phyloP scores from a whole-genome alignment of 495 filamentous ascomycete species.

The Daldinia childiae region DNA sequence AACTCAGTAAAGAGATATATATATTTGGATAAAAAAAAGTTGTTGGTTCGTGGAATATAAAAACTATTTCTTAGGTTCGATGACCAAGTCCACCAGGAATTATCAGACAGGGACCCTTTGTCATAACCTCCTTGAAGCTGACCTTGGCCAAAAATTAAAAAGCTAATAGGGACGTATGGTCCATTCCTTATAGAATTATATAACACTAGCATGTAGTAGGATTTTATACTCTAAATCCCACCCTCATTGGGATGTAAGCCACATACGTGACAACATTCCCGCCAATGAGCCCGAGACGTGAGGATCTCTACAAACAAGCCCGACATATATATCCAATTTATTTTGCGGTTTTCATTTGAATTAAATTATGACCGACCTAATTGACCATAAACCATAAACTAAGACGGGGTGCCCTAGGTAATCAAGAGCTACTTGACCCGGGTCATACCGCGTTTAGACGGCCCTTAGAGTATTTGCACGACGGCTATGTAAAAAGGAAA shows the following conservation, averaged over 20 bases:
- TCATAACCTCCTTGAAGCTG: neutral
- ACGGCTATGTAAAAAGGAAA: slow-evolving; percentile 1
- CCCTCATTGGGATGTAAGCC: neutral
- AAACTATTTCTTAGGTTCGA: neutral
- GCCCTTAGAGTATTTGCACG: no score
- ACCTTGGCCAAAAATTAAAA: neutral
- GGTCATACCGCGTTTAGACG: neutral
- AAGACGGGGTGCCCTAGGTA: neutral
- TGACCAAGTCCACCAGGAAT: neutral
- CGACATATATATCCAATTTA: neutral
- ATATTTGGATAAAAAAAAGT: neutral
- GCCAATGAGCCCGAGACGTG: neutral
- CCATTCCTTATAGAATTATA: neutral
- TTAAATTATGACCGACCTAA: neutral
- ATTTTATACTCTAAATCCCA: neutral
- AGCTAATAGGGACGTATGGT: neutral
- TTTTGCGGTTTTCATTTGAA: neutral
- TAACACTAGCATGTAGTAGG: neutral
- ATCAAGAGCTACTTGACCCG: slow-evolving; percentile 13
- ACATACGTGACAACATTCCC: neutral
- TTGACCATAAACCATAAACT: neutral
- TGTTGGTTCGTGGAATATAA: neutral
- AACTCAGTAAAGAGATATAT: neutral
- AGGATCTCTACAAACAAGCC: neutral
- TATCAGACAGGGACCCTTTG: neutral